Base-by-base conservation (phyloP, 2,329 filamentous ascomycete species). In the Fusarium decemcellulare region DNA sequence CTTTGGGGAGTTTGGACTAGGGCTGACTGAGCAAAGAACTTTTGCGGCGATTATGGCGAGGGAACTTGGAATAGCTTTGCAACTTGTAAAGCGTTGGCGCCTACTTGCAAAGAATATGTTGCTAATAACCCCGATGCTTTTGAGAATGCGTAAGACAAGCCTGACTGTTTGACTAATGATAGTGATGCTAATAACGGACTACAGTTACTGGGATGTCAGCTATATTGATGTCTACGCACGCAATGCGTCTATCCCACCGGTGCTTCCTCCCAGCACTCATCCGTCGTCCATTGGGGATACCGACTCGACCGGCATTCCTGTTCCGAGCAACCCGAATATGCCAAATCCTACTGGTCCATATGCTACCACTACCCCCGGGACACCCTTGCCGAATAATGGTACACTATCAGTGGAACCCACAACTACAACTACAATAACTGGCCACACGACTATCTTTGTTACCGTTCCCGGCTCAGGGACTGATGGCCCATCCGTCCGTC, bases 21-120 rank as follows among this genome's bases (percentile, higher is more conserved):
- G 7, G 34, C 42, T n/a, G 15, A 27, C 48, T 43, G 64, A 36
- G 61, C 18, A 46, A 34, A 86, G 83, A 84, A 92, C 54, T 93
- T 96, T 77, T 96, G 93, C 75, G 93, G 93, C 29, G 88, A 91
- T 73, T 95, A 92, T 85, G 92, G 91, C 1, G 90, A 78, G 43
- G 77, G 77, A 6, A 74, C 80, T 15, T 87, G 85, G 85, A 77
- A 76, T 16, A 71, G 71, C 6, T 71, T 76, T 12, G 80, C 82
- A 15, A 75, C 79, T 14, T 86, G 83, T 67, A 73, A 73, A 59
- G 60, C 71, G 10, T 76, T 80, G n/a, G 83, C 83, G 1, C 72
- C 80, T 6, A 84, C 83, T 4, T 87, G 85, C 65, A 67, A 76
- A 23, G 81, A 85, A 55, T 86, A 80, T 67, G 85, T 87, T 11